Evolutionary conservation across 176 grass and related monocot species (phyloP), one percentile per base, ranked within the genome.

Genomic region (Urochloa ruziziensis): DNA sequence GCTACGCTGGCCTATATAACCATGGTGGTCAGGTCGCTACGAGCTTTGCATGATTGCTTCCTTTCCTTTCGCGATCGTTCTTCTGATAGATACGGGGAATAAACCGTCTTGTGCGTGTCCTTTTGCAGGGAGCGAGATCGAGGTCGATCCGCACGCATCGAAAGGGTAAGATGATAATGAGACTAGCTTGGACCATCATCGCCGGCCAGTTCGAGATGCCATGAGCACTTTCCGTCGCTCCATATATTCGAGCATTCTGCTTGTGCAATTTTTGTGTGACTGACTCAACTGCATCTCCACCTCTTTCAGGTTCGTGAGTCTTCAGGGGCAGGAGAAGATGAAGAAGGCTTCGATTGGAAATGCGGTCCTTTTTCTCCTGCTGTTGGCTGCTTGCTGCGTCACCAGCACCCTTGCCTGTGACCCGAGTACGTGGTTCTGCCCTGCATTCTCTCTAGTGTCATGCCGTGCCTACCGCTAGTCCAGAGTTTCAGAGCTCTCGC

Each of bases 241-340:
- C 84, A 89, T 89, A 35, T 79, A 72, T 89, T 15, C 24, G 32
- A 24, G 42, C 70, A 14, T 75, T 85, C 76, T 33, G 35, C 21
- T 9, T 78, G 28, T 36, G 18, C 21, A 62, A 62, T 44, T 29
- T 12, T 12, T 10, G 10, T 5, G 7, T 35, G 42, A 32, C 25
- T 47, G 18, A n/a, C 17, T n/a, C 37, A 49, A n/a, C n/a, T 23
- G 19, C 19, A 24, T 32, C 5, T 80, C 40, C 67, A 18, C 12
- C 75, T 19, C 24, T 10, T 85, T 82, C 17, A 23, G 33, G 60
- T 13, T 77, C 75, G 56, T 27, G 40, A 75, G 57, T 5, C 59
- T 5, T 6, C 40, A 6, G 4, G 40, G 30, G 61, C 30, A 6
- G 21, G 6, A 32, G 2, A 62, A 37, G 73, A 90, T 90, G 88